Base-by-base conservation (phyloP, 1,139 yeast genomes). In the Yamadazyma triangularis region DNA sequence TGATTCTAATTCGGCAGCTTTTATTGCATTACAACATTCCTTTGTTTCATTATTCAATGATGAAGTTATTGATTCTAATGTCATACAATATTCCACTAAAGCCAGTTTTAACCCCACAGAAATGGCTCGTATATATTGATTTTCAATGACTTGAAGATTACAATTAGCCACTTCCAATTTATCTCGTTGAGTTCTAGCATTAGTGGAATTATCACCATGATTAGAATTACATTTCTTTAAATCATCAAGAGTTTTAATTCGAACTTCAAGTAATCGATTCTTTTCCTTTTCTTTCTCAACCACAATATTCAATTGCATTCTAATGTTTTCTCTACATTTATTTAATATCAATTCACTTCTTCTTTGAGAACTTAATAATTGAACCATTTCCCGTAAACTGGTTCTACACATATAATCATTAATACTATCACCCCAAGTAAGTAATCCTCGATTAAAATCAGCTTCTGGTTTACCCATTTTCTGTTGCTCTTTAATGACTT, bases 201-300 rank as follows among this genome's bases (percentile, higher is more conserved):
- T 21, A 59, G 50, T 2, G 53, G 28, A 69, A 47, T 30, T 56
- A 60, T 27, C 68, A 3, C 81, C 81, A 40, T 53, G 56, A 38
- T 64, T 66, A 21, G 65, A 51, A 34, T 70, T 74, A 23, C 57
- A 58, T 4, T 61, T 66, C 32, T 65, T 60, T 25, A 67, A 41
- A 28, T 53, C 58, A 24, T 55, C 51, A 30, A 60, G 50, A 18
- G 66, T 55, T 44, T 60, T 60, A 19, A 51, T 46, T 39, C 68
- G 58, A 28, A 50, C 50, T 23, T 40, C 36, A 27, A 58, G 50
- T 30, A 70, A 51, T 15, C 63, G 68, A 15, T 50, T 59, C 23
- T 63, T 58, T 42, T 73, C 68, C 40, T 53, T 59, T 48, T 77
- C 84, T 36, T 82, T 58, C 37, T 71, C 72, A 28, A 65, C 55